These are phyloP conservation scores for Phialophora expanda DNA, from an alignment of 2,329 filamentous ascomycete genomes.

Conservation along the genomic window DNA sequence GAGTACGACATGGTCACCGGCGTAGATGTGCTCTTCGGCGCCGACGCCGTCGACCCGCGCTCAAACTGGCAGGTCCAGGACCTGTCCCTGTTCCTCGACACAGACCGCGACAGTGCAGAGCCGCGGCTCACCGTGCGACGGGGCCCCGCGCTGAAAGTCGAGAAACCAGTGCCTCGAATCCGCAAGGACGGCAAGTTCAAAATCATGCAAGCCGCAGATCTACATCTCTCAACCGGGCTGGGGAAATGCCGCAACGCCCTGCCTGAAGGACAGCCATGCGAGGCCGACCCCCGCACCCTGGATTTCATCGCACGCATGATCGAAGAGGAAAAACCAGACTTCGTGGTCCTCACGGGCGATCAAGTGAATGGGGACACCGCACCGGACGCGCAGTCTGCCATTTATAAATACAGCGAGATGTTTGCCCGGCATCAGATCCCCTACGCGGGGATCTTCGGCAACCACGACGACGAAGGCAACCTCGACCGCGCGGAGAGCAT, in stretches of 20 bases:
- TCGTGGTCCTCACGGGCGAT: conserved; percentile 90
- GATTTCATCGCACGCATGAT: conserved; percentile 84
- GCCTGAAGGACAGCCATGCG: conserved; percentile 78
- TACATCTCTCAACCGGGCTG: conserved; percentile 89
- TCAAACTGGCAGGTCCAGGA: conserved; percentile 81
- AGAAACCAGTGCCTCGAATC: conserved; percentile 76
- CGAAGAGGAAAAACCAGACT: conserved; percentile 90
- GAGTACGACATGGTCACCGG: conserved; percentile 79
- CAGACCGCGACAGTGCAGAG: conserved; percentile 64
- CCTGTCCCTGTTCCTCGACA: conserved; percentile 73
- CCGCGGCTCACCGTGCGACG: conserved; percentile 79
- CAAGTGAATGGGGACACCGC: conserved; percentile 94
- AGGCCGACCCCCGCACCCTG: conserved; percentile 87
- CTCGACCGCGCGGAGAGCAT: conserved; percentile 79
- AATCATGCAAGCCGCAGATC: conserved; percentile 93
- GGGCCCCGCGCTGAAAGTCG: conserved; percentile 65
- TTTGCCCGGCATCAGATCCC: conserved; percentile 87
- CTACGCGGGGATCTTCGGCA: conserved; percentile 93
- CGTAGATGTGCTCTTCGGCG: conserved; percentile 84
- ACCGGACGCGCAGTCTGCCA: conserved; percentile 86
- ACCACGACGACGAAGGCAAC: conserved; percentile 92
- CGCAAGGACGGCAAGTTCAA: conserved; percentile 92
- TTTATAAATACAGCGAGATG: conserved; percentile 89
- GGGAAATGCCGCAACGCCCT: conserved; percentile 86
- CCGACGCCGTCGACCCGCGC: conserved; percentile 88